phyloP scores from a whole-genome alignment of 441 rosid species.

The Erodium moschatum region DNA sequence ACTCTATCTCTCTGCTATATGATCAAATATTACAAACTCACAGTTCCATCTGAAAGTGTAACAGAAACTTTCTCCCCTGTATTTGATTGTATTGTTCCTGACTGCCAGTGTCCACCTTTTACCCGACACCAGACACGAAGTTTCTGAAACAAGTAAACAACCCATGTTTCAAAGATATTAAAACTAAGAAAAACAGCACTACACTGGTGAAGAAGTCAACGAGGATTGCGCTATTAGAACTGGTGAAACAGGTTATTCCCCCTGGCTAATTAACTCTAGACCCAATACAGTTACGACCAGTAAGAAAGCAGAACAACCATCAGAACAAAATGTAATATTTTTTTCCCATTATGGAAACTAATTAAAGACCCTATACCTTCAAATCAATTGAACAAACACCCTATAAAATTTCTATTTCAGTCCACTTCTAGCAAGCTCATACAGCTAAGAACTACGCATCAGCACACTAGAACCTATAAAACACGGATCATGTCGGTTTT shows the following conservation, averaged over 20 bases:
- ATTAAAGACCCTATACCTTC: not conserved
- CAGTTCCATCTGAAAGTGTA: constrained; percentile 55
- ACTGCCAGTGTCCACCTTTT: constrained; percentile 55
- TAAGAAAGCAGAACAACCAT: constrained; percentile 4
- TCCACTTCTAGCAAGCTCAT: not conserved
- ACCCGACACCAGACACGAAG: constrained; percentile 76
- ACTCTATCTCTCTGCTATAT: constrained; percentile 14
- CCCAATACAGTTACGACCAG: not conserved
- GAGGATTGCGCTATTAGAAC: not conserved
- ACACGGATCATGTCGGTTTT: not conserved
- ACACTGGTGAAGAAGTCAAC: not conserved
- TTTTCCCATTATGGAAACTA: not conserved
- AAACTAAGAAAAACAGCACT: not conserved
- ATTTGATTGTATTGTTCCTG: constrained; percentile 70
- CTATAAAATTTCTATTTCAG: not conserved
- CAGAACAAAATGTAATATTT: not conserved
- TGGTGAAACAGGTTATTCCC: not conserved
- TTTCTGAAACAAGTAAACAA: constrained; percentile 42
- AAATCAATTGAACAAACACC: not conserved
- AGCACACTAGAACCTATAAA: not conserved
- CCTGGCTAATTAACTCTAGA: not conserved
- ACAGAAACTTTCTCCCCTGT: constrained; percentile 59
- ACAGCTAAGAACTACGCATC: not conserved
- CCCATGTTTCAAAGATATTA: constrained; percentile 2
- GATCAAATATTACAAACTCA: constrained; percentile 30